A percentile compares a stretch with the other conserved stretches of the same genome.
Conservation (phyloP, 495 filamentous ascomycete genomes). For the Neurospora tetrasperma region DNA sequence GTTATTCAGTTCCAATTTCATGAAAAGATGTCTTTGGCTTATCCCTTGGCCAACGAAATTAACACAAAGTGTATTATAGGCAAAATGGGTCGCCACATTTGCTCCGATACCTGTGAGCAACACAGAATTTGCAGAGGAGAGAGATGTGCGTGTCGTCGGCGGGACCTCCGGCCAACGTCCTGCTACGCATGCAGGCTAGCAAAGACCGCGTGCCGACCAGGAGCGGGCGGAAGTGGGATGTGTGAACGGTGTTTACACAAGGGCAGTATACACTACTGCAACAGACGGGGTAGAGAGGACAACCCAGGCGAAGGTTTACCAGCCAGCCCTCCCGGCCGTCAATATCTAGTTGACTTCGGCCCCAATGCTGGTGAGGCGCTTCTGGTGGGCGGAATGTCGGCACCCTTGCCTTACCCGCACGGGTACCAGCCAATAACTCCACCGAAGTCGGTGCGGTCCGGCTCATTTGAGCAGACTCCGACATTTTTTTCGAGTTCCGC, state of each 20-base stretch:
- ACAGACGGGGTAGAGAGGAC: background rate
- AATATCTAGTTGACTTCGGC: background rate
- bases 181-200: background rate
- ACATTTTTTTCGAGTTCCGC: background rate
- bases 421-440: background rate
- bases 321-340: background rate
- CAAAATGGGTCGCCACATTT: background rate
- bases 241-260: background rate
- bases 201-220: background rate
- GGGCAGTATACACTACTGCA: background rate
- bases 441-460: background rate
- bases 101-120: background rate
- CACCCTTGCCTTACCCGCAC: background rate
- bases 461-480: background rate
- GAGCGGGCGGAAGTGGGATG: background rate
- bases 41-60: background rate
- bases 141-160: background rate
- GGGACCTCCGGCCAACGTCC: background rate
- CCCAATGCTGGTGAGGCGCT: background rate
- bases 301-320: background rate
- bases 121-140: background rate
- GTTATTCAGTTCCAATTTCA: background rate
- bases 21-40: background rate
- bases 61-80: background rate
- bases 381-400: background rate